These are phyloP conservation scores for Rugonectria rugulosa DNA, from an alignment of 2,329 filamentous ascomycete species.

Conservation along the genomic window DNA sequence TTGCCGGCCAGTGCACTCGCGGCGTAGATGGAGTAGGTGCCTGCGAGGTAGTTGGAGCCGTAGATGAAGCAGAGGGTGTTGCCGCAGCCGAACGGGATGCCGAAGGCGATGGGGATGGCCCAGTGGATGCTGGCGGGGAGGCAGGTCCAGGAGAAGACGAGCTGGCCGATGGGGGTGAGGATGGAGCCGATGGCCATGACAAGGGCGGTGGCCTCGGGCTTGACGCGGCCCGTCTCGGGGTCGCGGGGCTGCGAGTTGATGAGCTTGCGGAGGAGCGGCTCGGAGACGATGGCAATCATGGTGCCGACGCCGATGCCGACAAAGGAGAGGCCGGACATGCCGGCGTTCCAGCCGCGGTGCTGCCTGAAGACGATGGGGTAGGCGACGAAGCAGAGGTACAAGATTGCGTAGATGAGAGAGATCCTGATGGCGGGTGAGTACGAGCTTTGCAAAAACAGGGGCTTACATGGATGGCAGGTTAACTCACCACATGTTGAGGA, in stretches of 20 bases:
- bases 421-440: conserved; percentile 59
- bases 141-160: conserved; percentile 90
- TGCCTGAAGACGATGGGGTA: conserved; percentile 85
- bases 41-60: conserved; percentile 79
- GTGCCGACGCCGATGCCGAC: conserved; percentile 72
- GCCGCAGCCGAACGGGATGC: conserved; percentile 79
- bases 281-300: conserved; percentile 65
- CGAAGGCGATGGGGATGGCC: conserved; percentile 80
- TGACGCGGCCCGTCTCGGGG: conserved; percentile 74
- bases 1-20: conserved; percentile 84
- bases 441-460: background rate
- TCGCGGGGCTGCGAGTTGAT: conserved; percentile 81
- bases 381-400: conserved; percentile 90
- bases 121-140: conserved; percentile 80
- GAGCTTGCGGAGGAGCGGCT: conserved; percentile 77
- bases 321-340: conserved; percentile 80
- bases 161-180: conserved; percentile 77
- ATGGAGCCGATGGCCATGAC: conserved; percentile 82
- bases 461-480: background rate
- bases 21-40: conserved; percentile 82
- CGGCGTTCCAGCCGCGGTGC: conserved; percentile 77
- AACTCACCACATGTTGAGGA: conserved; percentile 70
- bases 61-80: conserved; percentile 86
- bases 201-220: conserved; percentile 82
- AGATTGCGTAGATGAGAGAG: conserved; percentile 83